A percentile compares a stretch with the other conserved stretches of the same genome.
These are phyloP conservation scores for Apiospora pterosperma DNA, from an alignment of 2,329 filamentous ascomycete genomes.

Conservation along the genomic window DNA sequence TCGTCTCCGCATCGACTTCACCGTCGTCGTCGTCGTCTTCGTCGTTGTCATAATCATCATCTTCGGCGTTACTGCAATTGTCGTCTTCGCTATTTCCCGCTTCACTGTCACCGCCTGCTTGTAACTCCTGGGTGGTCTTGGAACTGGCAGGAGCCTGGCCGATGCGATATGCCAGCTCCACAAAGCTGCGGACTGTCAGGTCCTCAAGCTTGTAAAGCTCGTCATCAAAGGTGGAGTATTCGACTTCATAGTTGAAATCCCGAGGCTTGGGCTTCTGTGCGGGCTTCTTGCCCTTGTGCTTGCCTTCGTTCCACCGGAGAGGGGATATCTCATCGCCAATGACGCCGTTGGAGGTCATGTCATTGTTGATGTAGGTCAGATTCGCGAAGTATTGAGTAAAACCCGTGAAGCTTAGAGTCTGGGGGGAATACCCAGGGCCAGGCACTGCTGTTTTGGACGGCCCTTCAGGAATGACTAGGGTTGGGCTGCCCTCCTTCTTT, in stretches of 20 bases:
- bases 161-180: slow-evolving; percentile 78
- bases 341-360: slow-evolving; percentile 40
- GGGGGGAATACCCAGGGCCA: slow-evolving; percentile 86
- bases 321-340: slow-evolving; percentile 25
- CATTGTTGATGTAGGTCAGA: slow-evolving; percentile 83
- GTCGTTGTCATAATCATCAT: slow-evolving; percentile 24
- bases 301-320: slow-evolving; percentile 60
- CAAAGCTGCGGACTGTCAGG: slow-evolving; percentile 77
- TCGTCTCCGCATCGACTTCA: slow-evolving; percentile 17
- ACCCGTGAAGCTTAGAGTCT: slow-evolving; percentile 72
- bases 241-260: slow-evolving; percentile 71
- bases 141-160: slow-evolving; percentile 44
- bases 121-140: slow-evolving; percentile 6
- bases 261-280: slow-evolving; percentile 54
- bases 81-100: slow-evolving; percentile 9
- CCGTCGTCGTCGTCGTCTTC: slow-evolving; percentile 20
- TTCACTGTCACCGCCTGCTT: background rate
- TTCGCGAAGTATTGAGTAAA: slow-evolving; percentile 95
- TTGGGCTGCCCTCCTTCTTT: slow-evolving; percentile 54
- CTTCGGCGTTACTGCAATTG: slow-evolving; percentile 9
- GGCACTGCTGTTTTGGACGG: slow-evolving; percentile 72
- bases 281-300: slow-evolving; percentile 57
- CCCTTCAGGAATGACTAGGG: slow-evolving; percentile 63
- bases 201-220: slow-evolving; percentile 72
- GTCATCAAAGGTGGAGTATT: slow-evolving; percentile 83